Conservation (phyloP, 108 stramenopile species). For the Pseudonitzschia delicatissima region DNA sequence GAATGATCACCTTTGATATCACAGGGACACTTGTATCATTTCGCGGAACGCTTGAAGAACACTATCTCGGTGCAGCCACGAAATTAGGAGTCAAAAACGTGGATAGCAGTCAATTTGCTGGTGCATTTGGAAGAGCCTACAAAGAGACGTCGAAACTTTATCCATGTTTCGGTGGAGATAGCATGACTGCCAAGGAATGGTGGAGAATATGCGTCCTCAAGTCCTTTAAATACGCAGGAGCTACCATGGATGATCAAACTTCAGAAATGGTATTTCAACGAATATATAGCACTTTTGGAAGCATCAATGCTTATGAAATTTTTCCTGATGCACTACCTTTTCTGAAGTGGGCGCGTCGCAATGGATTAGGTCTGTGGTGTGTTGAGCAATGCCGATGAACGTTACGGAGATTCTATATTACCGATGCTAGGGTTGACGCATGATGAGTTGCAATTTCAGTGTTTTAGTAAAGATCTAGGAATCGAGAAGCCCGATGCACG, state of each 20-base stretch:
- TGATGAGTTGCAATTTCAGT: conserved; percentile 61
- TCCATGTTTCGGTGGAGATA: conserved; percentile 63
- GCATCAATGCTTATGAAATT: conserved; percentile 37
- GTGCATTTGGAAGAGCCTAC: conserved; percentile 32
- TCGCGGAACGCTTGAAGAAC: conserved; percentile 58
- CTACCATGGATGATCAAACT: conserved; percentile 38
- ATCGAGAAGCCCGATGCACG: conserved; percentile 55
- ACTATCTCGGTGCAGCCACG: conserved; percentile 60
- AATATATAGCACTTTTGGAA: conserved; percentile 63
- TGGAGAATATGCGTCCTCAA: conserved; percentile 25
- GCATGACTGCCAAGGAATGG: conserved; percentile 68
- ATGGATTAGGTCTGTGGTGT: conserved; percentile 61
- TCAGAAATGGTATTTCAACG: conserved; percentile 63
- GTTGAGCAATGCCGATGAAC: conserved; percentile 71
- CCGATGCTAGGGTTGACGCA: conserved; percentile 69
- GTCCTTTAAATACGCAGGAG: conserved; percentile 30
- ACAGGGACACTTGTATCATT: conserved; percentile 72
- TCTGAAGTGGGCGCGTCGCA: conserved; percentile 55
- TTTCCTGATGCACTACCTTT: conserved; percentile 65
- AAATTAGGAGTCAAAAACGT: conserved; percentile 50
- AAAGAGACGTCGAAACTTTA: conserved; percentile 46
- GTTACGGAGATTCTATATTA: conserved; percentile 69
- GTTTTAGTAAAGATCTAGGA: conserved; percentile 61
- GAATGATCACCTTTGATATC: conserved; percentile 68
- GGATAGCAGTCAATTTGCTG: conserved; percentile 20